Conservation (phyloP, 2,329 filamentous ascomycete species). For the Ilyonectria sp. region DNA sequence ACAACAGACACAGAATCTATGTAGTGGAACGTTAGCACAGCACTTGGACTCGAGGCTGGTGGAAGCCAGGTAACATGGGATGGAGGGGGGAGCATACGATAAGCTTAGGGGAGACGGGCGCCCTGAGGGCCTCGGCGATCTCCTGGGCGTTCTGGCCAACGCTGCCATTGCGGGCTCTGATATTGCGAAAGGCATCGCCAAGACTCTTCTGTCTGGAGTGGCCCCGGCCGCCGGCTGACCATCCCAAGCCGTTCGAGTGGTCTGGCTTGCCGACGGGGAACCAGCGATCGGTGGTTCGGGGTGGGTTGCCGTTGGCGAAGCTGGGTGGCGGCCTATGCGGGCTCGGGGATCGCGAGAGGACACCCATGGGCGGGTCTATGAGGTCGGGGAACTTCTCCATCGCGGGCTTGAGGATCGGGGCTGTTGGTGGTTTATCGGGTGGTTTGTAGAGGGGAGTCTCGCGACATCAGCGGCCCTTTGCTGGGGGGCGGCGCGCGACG, state of each 20-base stretch:
- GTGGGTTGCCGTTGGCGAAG: conserved; percentile 49
- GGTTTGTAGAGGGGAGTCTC: conserved; percentile 11
- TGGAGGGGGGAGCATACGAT: conserved; percentile 71
- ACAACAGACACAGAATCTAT: conserved; percentile 87
- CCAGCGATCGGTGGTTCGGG: conserved; percentile 50
- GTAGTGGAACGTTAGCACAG: conserved; percentile 48
- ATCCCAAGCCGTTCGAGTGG: conserved; percentile 35
- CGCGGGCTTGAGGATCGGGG: conserved; percentile 10
- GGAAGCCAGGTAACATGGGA: conserved; percentile 3
- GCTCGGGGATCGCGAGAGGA: conserved; percentile 47
- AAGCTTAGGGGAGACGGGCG: conserved; percentile 89
- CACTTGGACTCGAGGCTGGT: conserved; percentile 29
- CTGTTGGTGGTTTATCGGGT: not conserved
- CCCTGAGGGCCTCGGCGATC: conserved; percentile 90
- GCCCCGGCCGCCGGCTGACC: conserved; percentile 57
- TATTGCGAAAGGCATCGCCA: conserved; percentile 87
- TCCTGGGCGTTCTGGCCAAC: conserved; percentile 95
- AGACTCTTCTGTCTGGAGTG: conserved; percentile 88
- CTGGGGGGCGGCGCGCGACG: conserved; percentile 10
- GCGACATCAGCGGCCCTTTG: conserved; percentile 2
- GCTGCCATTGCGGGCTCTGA: conserved; percentile 85
- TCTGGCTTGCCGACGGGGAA: conserved; percentile 43
- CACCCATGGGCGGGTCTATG: conserved; percentile 58
- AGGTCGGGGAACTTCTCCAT: conserved; percentile 74
- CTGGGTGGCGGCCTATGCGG: conserved; percentile 47